Conservation (phyloP, 805 yeast species). For the Teunomyces kruisii region DNA sequence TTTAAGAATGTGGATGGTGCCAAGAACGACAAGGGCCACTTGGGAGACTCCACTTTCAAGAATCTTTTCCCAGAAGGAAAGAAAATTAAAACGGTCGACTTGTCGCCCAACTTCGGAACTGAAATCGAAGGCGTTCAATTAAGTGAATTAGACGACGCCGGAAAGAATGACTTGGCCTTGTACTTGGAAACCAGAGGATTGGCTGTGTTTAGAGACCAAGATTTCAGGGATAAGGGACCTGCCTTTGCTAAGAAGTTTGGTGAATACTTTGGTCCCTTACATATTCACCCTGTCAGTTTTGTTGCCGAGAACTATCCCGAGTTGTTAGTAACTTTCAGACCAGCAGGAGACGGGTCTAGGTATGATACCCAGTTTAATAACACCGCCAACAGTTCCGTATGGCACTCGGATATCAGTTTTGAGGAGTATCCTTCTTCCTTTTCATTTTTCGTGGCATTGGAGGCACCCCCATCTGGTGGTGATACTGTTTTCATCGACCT, state of each 20-base stretch:
- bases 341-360: conserved; percentile 18
- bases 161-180: conserved; percentile 27
- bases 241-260: conserved; percentile 21
- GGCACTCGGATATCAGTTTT: conserved; percentile 28
- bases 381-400: conserved; percentile 11
- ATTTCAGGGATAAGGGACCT: conserved; percentile 25
- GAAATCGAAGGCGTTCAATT: conserved; percentile 26
- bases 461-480: conserved; percentile 26
- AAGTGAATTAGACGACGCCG: conserved; percentile 24
- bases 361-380: conserved; percentile 15
- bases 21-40: conserved; percentile 25
- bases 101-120: conserved; percentile 28
- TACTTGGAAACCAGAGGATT: conserved; percentile 25
- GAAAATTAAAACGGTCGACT: conserved; percentile 16
- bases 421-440: conserved; percentile 26
- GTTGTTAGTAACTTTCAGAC: conserved; percentile 21
- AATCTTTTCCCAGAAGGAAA: conserved; percentile 16
- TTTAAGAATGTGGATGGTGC: conserved; percentile 19
- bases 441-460: conserved; percentile 24
- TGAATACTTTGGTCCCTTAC: conserved; percentile 26
- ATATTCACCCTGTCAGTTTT: conserved; percentile 23
- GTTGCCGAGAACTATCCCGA: conserved; percentile 23
- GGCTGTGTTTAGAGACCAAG: conserved; percentile 26
- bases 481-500: conserved; percentile 26
- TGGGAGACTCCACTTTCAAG: conserved; percentile 21